Conservation (phyloP, 495 filamentous ascomycete genomes). For the Annulohypoxylon bovei region DNA sequence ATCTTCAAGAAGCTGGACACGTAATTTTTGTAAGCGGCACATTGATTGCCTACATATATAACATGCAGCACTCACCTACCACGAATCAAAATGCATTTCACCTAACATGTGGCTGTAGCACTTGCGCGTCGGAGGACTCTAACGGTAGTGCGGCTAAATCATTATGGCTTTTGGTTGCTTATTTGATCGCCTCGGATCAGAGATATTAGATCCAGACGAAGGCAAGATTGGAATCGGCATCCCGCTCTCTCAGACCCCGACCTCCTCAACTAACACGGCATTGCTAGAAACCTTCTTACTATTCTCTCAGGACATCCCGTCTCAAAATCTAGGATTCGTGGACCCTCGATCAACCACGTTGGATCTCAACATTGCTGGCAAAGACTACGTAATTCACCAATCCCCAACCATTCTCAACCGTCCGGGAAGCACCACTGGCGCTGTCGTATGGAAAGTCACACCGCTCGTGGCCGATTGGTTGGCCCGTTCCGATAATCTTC, state of each 20-base stretch:
- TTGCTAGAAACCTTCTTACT: constrained; percentile 82
- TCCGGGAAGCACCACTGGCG: constrained; percentile 87
- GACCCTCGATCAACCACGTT: constrained; percentile 72
- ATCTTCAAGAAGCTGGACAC: constrained; percentile 20
- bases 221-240: constrained; percentile 53
- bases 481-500: constrained; percentile 66
- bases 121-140: constrained; percentile 27
- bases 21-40: constrained; percentile 26
- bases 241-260: constrained; percentile 13
- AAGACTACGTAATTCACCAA: constrained; percentile 83
- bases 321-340: constrained; percentile 85
- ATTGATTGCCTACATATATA: constrained; percentile 26
- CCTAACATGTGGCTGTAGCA: constrained; percentile 32
- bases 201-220: constrained; percentile 71
- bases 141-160: constrained; percentile 18
- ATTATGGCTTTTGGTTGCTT: constrained; percentile 51
- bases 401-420: constrained; percentile 83
- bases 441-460: constrained; percentile 87
- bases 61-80: not conserved
- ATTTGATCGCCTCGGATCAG: constrained; percentile 52
- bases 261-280: constrained; percentile 12
- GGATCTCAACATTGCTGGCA: constrained; percentile 72
- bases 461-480: constrained; percentile 88
- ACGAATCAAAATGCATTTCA: constrained; percentile 21
- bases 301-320: constrained; percentile 79